These are phyloP conservation scores for Malassezia psittaci DNA, from an alignment of 1,284 basidiomycete species.

Conservation along the genomic window DNA sequence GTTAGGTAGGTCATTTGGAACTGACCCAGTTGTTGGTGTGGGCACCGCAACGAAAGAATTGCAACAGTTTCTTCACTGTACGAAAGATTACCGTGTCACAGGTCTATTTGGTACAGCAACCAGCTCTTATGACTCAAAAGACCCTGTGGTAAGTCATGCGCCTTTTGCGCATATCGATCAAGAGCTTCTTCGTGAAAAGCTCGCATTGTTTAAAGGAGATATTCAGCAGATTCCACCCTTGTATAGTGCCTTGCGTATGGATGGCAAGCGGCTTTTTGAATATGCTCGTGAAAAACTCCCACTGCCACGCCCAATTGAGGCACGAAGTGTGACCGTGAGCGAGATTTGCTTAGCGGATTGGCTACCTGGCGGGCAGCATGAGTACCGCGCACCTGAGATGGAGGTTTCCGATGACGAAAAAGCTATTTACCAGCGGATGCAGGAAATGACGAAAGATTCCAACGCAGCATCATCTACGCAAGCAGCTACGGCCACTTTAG, in stretches of 20 bases:
- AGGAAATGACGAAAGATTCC: slow-evolving; percentile 15
- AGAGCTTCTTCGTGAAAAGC: slow-evolving; percentile 61
- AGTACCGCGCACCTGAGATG: slow-evolving; percentile 28
- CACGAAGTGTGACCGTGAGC: slow-evolving; percentile 71
- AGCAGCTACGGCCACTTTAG: slow-evolving; percentile 15
- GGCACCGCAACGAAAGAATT: slow-evolving; percentile 84
- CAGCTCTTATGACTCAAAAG: slow-evolving; percentile 84
- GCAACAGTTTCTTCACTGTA: slow-evolving; percentile 72
- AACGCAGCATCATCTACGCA: slow-evolving; percentile 11
- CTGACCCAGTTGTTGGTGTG: slow-evolving; percentile 67
- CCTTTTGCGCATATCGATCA: slow-evolving; percentile 72
- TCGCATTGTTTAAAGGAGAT: slow-evolving; percentile 72
- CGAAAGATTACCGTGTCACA: slow-evolving; percentile 77
- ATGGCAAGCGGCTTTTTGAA: slow-evolving; percentile 88
- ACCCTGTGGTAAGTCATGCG: slow-evolving; percentile 51
- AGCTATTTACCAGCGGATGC: slow-evolving; percentile 29
- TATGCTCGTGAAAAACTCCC: slow-evolving; percentile 84
- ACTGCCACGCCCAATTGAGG: slow-evolving; percentile 81
- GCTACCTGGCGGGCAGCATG: slow-evolving; percentile 25
- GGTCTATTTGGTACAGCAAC: slow-evolving; percentile 88
- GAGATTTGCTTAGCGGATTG: slow-evolving; percentile 58
- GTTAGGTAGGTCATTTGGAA: slow-evolving; percentile 4
- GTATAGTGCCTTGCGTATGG: slow-evolving; percentile 97
- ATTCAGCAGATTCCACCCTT: slow-evolving; percentile 61
- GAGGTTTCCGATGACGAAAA: slow-evolving; percentile 36